phyloP scores from a whole-genome alignment of 1,284 basidiomycete genomes.

The Cryptococcus amylolentus region DNA sequence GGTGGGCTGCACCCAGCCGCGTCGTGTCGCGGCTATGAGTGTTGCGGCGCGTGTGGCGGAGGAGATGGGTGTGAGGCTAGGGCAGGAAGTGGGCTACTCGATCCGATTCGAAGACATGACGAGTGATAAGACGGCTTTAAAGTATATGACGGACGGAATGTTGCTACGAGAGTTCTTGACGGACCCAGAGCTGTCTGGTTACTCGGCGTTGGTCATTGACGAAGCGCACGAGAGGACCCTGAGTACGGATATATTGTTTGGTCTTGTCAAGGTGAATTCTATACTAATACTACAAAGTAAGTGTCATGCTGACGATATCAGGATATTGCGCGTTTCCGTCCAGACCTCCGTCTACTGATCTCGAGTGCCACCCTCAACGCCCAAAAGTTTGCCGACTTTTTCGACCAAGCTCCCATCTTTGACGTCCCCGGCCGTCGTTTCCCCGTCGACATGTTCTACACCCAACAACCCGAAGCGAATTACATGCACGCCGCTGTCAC shows the following conservation, averaged over 20 bases:
- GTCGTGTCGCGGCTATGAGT: slow-evolving; percentile 98
- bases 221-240: slow-evolving; percentile 95
- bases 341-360: slow-evolving; percentile 84
- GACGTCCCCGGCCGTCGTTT: slow-evolving; percentile 95
- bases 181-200: slow-evolving; percentile 88
- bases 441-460: slow-evolving; percentile 98
- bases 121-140: slow-evolving; percentile 93
- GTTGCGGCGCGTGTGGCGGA: slow-evolving; percentile 98
- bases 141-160: slow-evolving; percentile 99
- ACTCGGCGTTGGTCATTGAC: slow-evolving; percentile 90
- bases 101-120: slow-evolving; percentile 99
- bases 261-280: slow-evolving; percentile 82
- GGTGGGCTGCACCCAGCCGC: slow-evolving; percentile 96
- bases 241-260: slow-evolving; percentile 94
- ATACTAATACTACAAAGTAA: no score
- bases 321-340: slow-evolving; percentile 96
- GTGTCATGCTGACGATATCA: slow-evolving; percentile 37
- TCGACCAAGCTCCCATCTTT: slow-evolving; percentile 89
- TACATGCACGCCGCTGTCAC: slow-evolving; percentile 98
- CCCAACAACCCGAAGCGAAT: slow-evolving; percentile 94
- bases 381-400: slow-evolving; percentile 93
- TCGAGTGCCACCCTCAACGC: slow-evolving; percentile 97
- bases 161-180: slow-evolving; percentile 92
- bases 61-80: slow-evolving; percentile 94
- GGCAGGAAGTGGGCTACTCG: slow-evolving; percentile 96